A percentile compares a stretch with the other conserved stretches of the same genome.
Evolutionary conservation across 1,284 basidiomycete genomes (phyloP).

Genomic region (Peniophora sp.): DNA sequence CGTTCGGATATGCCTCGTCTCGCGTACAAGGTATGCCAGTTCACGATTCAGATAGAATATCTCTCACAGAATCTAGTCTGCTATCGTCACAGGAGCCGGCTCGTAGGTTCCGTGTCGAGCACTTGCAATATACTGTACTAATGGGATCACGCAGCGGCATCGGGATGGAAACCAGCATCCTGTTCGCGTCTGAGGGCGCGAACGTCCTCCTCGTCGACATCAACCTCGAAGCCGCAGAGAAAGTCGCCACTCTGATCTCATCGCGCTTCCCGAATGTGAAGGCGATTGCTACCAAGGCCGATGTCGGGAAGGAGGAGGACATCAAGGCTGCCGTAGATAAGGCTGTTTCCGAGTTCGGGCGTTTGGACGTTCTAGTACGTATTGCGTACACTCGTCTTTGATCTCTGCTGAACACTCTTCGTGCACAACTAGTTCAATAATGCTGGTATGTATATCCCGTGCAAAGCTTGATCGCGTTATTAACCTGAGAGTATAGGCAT

Average conservation of each 20-base stretch:
- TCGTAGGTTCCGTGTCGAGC: conserved; percentile 46
- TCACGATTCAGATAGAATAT: neutral
- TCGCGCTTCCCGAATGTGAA: conserved; percentile 65
- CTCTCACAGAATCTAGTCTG: conserved; percentile 35
- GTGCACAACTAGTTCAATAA: conserved; percentile 68
- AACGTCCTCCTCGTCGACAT: conserved; percentile 84
- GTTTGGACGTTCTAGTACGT: conserved; percentile 86
- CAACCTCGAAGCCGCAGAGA: conserved; percentile 72
- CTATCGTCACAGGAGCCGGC: conserved; percentile 78
- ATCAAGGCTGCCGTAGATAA: conserved; percentile 75
- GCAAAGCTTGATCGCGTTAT: no score
- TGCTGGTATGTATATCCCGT: conserved; percentile 61
- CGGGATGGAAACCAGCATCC: conserved; percentile 85
- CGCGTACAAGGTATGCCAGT: conserved; percentile 50
- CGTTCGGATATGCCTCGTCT: conserved; percentile 51
- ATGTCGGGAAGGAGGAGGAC: conserved; percentile 85
- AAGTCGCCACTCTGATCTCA: conserved; percentile 57
- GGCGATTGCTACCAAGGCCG: conserved; percentile 68
- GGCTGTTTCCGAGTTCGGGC: conserved; percentile 79
- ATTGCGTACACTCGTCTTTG: neutral
- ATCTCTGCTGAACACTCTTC: neutral
- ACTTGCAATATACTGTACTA: neutral
- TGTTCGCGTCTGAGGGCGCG: conserved; percentile 91
- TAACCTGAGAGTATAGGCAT: conserved; percentile 64
- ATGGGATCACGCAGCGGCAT: conserved; percentile 58